Percentiles rank a stretch among this genome's conserved stretches.
Conservation (phyloP, 768 basidiomycete species). For the Suillus occidentalis region DNA sequence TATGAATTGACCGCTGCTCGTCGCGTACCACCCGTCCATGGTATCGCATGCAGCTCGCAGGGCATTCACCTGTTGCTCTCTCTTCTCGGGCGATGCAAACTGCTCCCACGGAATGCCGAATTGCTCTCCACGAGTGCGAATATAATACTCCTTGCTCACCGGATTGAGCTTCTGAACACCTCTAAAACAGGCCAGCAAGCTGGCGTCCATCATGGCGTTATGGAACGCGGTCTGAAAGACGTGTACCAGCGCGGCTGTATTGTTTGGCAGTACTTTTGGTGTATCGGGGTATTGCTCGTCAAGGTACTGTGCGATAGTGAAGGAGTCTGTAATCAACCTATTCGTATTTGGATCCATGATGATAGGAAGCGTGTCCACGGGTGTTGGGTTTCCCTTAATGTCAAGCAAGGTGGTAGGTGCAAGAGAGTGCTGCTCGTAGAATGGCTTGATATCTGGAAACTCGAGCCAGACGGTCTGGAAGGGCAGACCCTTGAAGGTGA, state of each 20-base stretch:
- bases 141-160: constrained; percentile 39
- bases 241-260: constrained; percentile 33
- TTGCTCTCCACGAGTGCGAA: constrained; percentile 31
- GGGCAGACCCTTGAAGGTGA: constrained; percentile 36
- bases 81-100: constrained; percentile 24
- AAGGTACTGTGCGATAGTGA: constrained; percentile 49
- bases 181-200: constrained; percentile 25
- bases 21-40: constrained; percentile 15
- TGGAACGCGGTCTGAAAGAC: constrained; percentile 24
- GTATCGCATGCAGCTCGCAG: constrained; percentile 33
- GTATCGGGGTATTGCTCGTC: constrained; percentile 49
- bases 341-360: constrained; percentile 48
- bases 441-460: constrained; percentile 45
- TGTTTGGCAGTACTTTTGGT: constrained; percentile 37
- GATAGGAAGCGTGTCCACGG: constrained; percentile 47
- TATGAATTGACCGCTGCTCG: background rate
- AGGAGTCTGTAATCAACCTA: constrained; percentile 41
- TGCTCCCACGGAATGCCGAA: constrained; percentile 42
- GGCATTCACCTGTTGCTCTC: constrained; percentile 37
- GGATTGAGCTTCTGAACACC: constrained; percentile 29
- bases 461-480: constrained; percentile 54
- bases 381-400: constrained; percentile 21
- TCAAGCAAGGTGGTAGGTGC: constrained; percentile 2
- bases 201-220: constrained; percentile 6
- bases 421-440: constrained; percentile 32